Base-by-base conservation (phyloP, 2,329 filamentous ascomycete species). In the Fusarium drepaniforme region DNA sequence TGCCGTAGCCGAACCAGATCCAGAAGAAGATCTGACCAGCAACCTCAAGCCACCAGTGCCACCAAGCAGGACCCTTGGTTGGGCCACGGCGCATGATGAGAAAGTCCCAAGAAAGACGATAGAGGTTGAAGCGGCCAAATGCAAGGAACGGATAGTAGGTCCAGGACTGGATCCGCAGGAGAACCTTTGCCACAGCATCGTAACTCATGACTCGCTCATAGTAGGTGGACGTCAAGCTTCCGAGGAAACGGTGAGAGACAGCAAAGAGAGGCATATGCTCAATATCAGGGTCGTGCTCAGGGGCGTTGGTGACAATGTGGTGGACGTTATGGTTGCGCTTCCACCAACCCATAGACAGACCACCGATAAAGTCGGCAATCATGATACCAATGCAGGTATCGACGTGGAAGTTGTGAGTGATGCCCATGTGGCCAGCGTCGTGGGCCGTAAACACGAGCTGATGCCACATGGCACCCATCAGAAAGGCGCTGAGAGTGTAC, bases 281-380 rank as follows among this genome's bases (percentile, higher is more conserved):
- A 77, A 98, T 98, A 81, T 98, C 96, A 0, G 97, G 96, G 81
- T 98, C 96, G 81, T 98, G 96, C 83, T 98, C 97, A 16, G 96
- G 94, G 51, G 93, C 93, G 82, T 98, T 98, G 21, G 97, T 98
- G 63, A 98, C 93, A 77, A 98, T 95, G 80, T 98, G 96, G 81
- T 98, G 96, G 11, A 98, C 95, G 80, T 98, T 98, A 84, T 98
- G 96, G 81, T 92, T 98, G 72, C 91, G 90, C 84, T 98, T 98
- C 96, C 97, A 99, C 97, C 97, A 99, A 53, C 96, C 94, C 64
- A 98, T 85, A 30, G 95, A 98, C 38, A 99, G 85, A 0, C 97
- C 97, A 42, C 97, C 97, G 23, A 97, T 86, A 78, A 93, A 98
- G 82, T 98, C 93, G 64, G 96, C 95, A 79, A 98, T 93, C 74